Conservation (phyloP, 768 basidiomycete genomes). For the Rhizopogon vinicolor region DNA sequence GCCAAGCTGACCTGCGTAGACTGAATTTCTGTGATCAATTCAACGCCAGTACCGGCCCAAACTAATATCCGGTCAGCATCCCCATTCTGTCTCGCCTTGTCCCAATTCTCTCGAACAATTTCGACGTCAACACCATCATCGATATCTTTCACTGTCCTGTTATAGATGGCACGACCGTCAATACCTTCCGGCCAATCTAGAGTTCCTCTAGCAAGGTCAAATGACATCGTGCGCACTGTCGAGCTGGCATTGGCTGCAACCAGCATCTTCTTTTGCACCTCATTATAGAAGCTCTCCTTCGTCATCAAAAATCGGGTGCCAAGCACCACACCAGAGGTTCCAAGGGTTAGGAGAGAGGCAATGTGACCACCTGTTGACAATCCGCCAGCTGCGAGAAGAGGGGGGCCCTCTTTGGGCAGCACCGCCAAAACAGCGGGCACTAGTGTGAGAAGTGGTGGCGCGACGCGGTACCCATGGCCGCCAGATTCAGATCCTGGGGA, state of each 20-base stretch:
- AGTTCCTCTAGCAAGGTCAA: slow-evolving; percentile 53
- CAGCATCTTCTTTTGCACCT: slow-evolving; percentile 49
- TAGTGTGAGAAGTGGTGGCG: slow-evolving; percentile 58
- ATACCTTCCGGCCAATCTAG: slow-evolving; percentile 57
- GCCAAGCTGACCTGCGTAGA: slow-evolving; percentile 32
- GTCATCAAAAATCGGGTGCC: slow-evolving; percentile 77
- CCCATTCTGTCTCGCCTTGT: slow-evolving; percentile 37
- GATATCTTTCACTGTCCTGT: slow-evolving; percentile 53
- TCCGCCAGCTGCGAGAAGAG: slow-evolving; percentile 73
- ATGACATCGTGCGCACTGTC: slow-evolving; percentile 58
- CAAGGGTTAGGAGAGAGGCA: slow-evolving; percentile 59
- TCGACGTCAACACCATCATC: slow-evolving; percentile 43
- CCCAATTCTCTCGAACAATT: slow-evolving; percentile 38
- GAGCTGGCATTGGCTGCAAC: slow-evolving; percentile 37
- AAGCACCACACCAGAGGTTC: slow-evolving; percentile 61
- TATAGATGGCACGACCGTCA: slow-evolving; percentile 47
- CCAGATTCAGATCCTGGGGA: slow-evolving; percentile 70
- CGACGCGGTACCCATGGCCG: slow-evolving; percentile 60
- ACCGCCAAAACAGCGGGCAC: slow-evolving; percentile 49
- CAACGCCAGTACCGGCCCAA: slow-evolving; percentile 70
- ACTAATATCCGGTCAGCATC: slow-evolving; percentile 51
- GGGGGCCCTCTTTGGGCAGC: slow-evolving; percentile 38
- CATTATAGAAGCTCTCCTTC: slow-evolving; percentile 55
- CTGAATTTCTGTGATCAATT: slow-evolving; percentile 44
- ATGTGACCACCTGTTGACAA: slow-evolving; percentile 60